Evolutionary conservation across 2,329 filamentous ascomycete genomes (phyloP).

Genomic region (Paecilomyces niveus): DNA sequence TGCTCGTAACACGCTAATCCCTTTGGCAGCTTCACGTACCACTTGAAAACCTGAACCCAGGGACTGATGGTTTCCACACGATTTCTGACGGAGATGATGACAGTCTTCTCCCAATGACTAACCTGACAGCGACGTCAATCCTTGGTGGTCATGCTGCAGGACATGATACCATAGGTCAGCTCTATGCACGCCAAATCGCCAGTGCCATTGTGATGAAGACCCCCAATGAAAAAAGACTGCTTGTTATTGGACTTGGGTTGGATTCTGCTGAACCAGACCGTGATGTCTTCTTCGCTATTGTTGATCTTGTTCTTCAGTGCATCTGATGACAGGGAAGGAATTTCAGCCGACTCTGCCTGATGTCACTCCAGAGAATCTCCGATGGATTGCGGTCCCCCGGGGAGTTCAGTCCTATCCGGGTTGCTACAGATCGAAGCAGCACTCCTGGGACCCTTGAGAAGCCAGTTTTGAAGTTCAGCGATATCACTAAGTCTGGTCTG

Average conservation of each 20-base stretch:
- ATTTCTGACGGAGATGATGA: slow-evolving; percentile 41
- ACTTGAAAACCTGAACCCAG: slow-evolving; percentile 26
- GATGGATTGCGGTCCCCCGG: not conserved
- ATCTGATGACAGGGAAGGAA: slow-evolving; percentile 18
- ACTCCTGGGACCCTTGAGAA: not conserved
- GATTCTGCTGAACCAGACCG: slow-evolving; percentile 37
- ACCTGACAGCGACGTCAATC: slow-evolving; percentile 79
- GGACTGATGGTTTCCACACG: slow-evolving; percentile 30
- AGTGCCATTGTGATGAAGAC: slow-evolving; percentile 67
- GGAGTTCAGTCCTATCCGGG: not conserved
- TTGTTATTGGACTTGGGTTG: slow-evolving; percentile 54
- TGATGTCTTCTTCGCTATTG: slow-evolving; percentile 35
- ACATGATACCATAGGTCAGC: slow-evolving; percentile 75
- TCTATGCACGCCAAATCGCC: slow-evolving; percentile 83
- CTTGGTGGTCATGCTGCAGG: slow-evolving; percentile 74
- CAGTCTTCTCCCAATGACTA: slow-evolving; percentile 64
- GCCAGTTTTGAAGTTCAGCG: not conserved
- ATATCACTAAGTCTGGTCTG: not conserved
- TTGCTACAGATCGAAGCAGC: not conserved
- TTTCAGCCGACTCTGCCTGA: not conserved
- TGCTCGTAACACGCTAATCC: slow-evolving; percentile 5
- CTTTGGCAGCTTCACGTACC: slow-evolving; percentile 22
- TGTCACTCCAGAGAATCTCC: not conserved
- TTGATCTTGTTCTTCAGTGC: slow-evolving; percentile 38
- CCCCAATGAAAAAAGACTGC: slow-evolving; percentile 53